phyloP scores from a whole-genome alignment of 1,139 yeast species.

The Taphrina pruni region DNA sequence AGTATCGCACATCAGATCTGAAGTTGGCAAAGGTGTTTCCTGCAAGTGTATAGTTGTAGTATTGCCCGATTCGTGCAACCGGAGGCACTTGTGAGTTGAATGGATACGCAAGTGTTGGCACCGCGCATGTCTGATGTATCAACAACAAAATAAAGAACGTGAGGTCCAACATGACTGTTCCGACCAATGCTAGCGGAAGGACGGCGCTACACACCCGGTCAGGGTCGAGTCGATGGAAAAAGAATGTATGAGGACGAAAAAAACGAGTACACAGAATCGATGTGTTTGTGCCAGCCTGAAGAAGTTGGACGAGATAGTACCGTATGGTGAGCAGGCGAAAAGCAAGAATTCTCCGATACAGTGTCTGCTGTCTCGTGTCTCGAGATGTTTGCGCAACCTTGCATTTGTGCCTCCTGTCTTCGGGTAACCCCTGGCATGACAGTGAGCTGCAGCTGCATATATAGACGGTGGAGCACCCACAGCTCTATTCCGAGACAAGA shows the following conservation, averaged over 20 bases:
- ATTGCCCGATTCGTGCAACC: slow-evolving; percentile 72
- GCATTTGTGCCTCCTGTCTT: slow-evolving; percentile 28
- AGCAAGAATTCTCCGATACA: slow-evolving; percentile 5
- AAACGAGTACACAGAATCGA: not conserved
- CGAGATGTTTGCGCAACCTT: slow-evolving; percentile 14
- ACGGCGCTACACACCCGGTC: not conserved
- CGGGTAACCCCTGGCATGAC: slow-evolving; percentile 27
- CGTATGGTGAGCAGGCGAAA: not conserved
- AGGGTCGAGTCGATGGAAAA: not conserved
- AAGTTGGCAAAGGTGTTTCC: slow-evolving; percentile 63
- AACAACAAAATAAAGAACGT: slow-evolving; percentile 1
- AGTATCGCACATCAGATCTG: slow-evolving; percentile 59
- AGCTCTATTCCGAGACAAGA: too few relatives aligned
- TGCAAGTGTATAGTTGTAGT: slow-evolving; percentile 72
- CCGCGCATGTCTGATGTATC: not conserved
- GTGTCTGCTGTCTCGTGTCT: not conserved
- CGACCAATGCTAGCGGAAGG: slow-evolving; percentile 1
- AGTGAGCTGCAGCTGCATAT: too few relatives aligned
- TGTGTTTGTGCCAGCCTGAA: slow-evolving; percentile 2
- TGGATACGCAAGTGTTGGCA: slow-evolving; percentile 74
- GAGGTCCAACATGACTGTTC: slow-evolving; percentile 6
- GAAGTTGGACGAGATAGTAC: not conserved
- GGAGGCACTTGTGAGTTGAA: slow-evolving; percentile 83
- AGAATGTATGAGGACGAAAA: not conserved
- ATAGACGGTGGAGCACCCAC: not conserved